These are phyloP conservation scores for Wickerhamiella hasegawae DNA, from an alignment of 805 yeast genomes.

Conservation along the genomic window DNA sequence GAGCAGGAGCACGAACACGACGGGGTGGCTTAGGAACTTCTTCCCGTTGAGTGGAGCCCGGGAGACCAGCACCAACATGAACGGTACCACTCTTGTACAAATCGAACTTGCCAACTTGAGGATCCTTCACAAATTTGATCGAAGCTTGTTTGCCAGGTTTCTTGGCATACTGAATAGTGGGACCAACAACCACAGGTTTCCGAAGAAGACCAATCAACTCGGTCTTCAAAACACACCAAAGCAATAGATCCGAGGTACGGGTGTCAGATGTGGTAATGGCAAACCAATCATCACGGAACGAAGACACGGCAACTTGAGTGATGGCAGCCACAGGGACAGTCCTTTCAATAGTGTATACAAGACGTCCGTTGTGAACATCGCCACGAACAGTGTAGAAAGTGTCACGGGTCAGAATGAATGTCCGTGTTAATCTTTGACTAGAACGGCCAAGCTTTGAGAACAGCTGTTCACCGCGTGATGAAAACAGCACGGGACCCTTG, in stretches of 20 bases:
- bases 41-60: constrained; percentile 53
- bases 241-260: constrained; percentile 56
- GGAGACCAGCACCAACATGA: constrained; percentile 62
- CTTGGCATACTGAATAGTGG: constrained; percentile 68
- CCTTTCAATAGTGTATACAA: constrained; percentile 45
- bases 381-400: constrained; percentile 60
- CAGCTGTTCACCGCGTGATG: constrained; percentile 66
- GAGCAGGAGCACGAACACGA: constrained; percentile 1
- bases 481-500: constrained; percentile 54
- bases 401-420: constrained; percentile 49
- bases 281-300: constrained; percentile 82
- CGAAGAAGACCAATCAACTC: constrained; percentile 45
- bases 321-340: constrained; percentile 45
- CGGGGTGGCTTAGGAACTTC: constrained; percentile 44
- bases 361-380: constrained; percentile 44
- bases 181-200: constrained; percentile 42
- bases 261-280: constrained; percentile 42
- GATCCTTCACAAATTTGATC: constrained; percentile 52
- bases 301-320: constrained; percentile 49
- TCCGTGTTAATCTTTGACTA: constrained; percentile 57
- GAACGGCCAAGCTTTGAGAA: constrained; percentile 87
- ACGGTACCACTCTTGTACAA: constrained; percentile 78
- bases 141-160: constrained; percentile 68
- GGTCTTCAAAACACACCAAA: constrained; percentile 75
- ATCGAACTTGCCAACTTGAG: constrained; percentile 59